These are phyloP conservation scores for Tetrahymena elliotti DNA, from an alignment of 73 alveolate species.

Conservation along the genomic window DNA sequence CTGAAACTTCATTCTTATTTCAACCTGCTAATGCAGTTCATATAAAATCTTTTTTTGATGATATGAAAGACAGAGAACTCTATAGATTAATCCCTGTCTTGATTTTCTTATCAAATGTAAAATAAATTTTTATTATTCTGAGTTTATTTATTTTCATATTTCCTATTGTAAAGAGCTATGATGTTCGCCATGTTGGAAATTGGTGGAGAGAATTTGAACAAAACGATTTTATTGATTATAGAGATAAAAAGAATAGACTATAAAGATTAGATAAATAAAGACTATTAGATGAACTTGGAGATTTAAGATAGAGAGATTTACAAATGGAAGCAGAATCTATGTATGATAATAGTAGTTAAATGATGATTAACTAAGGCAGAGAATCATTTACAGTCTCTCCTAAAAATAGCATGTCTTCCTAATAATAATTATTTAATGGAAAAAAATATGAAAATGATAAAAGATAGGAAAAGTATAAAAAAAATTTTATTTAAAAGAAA, in stretches of 20 bases:
- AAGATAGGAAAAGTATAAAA: background rate
- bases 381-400: background rate
- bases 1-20: conserved; percentile 15
- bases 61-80: conserved; percentile 25
- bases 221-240: background rate
- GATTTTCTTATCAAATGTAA: conserved; percentile 6
- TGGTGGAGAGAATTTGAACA: background rate
- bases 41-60: conserved; percentile 25
- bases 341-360: background rate
- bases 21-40: conserved; percentile 37
- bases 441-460: background rate
- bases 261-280: background rate
- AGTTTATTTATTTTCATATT: background rate
- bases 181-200: background rate
- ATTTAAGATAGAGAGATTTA: background rate
- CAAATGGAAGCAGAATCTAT: background rate
- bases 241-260: background rate
- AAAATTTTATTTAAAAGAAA: background rate
- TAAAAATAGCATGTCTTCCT: background rate
- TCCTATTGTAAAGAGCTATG: background rate
- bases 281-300: background rate
- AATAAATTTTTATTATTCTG: background rate
- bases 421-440: background rate
- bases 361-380: background rate
- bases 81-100: conserved; percentile 2